These are phyloP conservation scores for Rhypophila decipiens DNA, from an alignment of 495 filamentous ascomycete genomes.

Conservation along the genomic window DNA sequence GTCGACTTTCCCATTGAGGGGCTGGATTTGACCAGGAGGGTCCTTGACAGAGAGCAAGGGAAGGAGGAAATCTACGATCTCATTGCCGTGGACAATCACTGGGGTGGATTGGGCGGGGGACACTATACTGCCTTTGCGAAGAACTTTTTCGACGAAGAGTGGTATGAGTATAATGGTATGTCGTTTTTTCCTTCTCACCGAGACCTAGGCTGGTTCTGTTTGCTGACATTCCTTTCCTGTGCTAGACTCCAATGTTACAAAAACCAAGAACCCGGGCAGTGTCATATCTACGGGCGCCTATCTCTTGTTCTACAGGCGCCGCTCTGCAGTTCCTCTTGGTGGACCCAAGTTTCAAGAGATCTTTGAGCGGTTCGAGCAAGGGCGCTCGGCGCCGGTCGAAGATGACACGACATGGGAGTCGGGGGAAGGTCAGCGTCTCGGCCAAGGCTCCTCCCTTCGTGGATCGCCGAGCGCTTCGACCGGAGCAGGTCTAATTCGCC, in stretches of 20 bases:
- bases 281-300: slow-evolving; percentile 72
- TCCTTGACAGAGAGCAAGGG: slow-evolving; percentile 69
- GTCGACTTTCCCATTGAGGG: slow-evolving; percentile 89
- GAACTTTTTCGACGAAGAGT: slow-evolving; percentile 77
- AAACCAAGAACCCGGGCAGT: slow-evolving; percentile 42
- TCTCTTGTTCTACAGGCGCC: slow-evolving; percentile 91
- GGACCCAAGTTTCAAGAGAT: slow-evolving; percentile 66
- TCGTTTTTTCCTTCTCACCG: neutral
- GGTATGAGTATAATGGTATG: slow-evolving; percentile 96
- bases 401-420: slow-evolving; percentile 41
- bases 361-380: slow-evolving; percentile 48
- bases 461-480: slow-evolving; percentile 77
- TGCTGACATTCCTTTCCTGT: slow-evolving; percentile 8
- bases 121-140: slow-evolving; percentile 93
- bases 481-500: slow-evolving; percentile 70
- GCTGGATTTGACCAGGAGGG: slow-evolving; percentile 70
- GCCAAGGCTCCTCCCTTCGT: slow-evolving; percentile 72
- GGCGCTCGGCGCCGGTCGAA: slow-evolving; percentile 32
- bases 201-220: neutral
- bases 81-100: slow-evolving; percentile 92
- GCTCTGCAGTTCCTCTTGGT: slow-evolving; percentile 67
- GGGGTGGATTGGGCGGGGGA: slow-evolving; percentile 82
- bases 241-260: slow-evolving; percentile 63
- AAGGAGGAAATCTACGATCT: slow-evolving; percentile 85
- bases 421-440: slow-evolving; percentile 84